A percentile compares a stretch with the other conserved stretches of the same genome.
phyloP scores from a whole-genome alignment of 192 early-diverging fungal genomes.

The Chytriomyces hyalinus region DNA sequence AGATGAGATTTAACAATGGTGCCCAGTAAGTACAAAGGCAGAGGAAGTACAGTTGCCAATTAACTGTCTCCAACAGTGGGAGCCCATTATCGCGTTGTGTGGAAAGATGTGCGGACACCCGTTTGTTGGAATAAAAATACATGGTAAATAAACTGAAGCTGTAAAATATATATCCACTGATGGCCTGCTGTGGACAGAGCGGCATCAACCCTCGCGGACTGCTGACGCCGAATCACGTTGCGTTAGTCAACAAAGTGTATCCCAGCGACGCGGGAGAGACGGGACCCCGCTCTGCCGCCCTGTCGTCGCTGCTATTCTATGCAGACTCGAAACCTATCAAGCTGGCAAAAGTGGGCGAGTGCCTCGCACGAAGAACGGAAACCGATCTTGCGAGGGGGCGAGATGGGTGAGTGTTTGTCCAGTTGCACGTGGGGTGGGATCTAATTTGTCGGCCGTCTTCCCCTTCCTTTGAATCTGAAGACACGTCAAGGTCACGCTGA shows the following conservation, averaged over 20 bases:
- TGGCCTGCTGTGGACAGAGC: conserved; percentile 16
- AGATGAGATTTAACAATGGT: too few relatives aligned
- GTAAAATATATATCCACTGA: neutral
- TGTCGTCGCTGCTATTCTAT: conserved; percentile 89
- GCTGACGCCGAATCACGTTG: conserved; percentile 46
- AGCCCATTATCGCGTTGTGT: too few relatives aligned
- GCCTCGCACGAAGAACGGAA: conserved; percentile 73
- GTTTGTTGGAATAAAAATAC: too few relatives aligned
- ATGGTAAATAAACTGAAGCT: too few relatives aligned
- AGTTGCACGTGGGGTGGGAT: neutral
- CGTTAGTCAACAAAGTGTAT: conserved; percentile 56
- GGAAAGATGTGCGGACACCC: too few relatives aligned
- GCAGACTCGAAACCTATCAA: conserved; percentile 86
- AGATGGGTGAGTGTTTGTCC: conserved; percentile 58
- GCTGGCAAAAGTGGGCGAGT: conserved; percentile 85
- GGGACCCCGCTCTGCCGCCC: conserved; percentile 75
- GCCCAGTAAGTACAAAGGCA: too few relatives aligned
- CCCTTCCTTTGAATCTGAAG: conserved; percentile 37
- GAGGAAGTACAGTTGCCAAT: too few relatives aligned
- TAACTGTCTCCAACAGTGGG: too few relatives aligned
- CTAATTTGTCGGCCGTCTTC: neutral
- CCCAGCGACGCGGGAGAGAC: conserved; percentile 64
- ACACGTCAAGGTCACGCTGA: conserved; percentile 70
- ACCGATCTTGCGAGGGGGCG: conserved; percentile 67
- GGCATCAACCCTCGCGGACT: conserved; percentile 22